Base-by-base conservation (phyloP, 1,284 basidiomycete species). In the Gomphus sp. region DNA sequence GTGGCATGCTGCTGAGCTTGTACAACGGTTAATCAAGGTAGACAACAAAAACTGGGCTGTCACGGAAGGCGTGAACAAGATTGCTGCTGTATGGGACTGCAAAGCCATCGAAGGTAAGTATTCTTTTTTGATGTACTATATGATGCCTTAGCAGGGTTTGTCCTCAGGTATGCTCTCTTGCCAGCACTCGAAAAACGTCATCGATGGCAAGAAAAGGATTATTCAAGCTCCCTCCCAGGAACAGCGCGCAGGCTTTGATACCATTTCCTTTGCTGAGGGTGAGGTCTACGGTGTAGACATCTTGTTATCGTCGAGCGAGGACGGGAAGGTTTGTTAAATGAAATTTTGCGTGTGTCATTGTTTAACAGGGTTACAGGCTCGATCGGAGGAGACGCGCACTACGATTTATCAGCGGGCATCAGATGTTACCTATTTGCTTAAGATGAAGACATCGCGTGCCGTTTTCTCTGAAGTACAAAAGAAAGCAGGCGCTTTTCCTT, bases 221-320 rank as follows among this genome's bases (percentile, higher is more conserved):
- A 91, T 97, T 64, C 75, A 94, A 62, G 94, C 95, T 77, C 93
- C 94, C 39, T 83, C 81, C 47, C 86, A 93, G 63, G 76, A 80
- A 59, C 91, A 94, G 72, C 91, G 83, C 74, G 80, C 84, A 66
- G 93, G 94, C 63, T 89, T 91, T 65, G 93, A 96, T 68, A 78
- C 84, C 54, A 82, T 79, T 47, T 88, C 85, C 3, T 95, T 97
- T 66, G 91, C 90, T 58, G 95, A 98, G 75, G 87, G 88, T 64
- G 96, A 99, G 68, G 93, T 99, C 16, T 99, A 92, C 72, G 96
- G 96, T 47, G 86, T 99, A 64, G 97, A 98, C 73, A 83, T 99
- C 65, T 79, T 96, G 61, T 78, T 99, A 60, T 89, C 93, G n/a
- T 86, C 91, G 55, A 84, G 85, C 41, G 84, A 91, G 64, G 92